Evolutionary conservation across 2,329 filamentous ascomycete species (phyloP), one percentile per base, ranked within the genome.

Genomic region (Penicillium sp.): DNA sequence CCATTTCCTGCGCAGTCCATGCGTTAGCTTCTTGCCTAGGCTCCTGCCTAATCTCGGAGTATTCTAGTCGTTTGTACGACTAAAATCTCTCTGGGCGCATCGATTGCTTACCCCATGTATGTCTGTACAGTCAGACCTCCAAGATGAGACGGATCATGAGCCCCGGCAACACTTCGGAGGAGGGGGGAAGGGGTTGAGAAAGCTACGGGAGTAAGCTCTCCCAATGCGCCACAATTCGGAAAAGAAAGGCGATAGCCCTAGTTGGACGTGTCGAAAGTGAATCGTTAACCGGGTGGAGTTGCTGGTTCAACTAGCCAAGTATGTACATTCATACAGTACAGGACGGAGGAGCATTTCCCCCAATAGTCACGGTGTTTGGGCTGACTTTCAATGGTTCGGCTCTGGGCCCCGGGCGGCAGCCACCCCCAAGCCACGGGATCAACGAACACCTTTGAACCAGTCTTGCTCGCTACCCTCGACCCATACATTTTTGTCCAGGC

Each of bases 61-160:
- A 14, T 42, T n/a, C 26, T 26, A 40, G 55, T 48, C 33, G 46
- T 16, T 40, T 45, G 55, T 58, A 40, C 46, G 14, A 52, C 55
- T 19, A 19, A 22, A 42, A 13, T 30, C 26, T 45, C 22, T 58
- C 55, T 52, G 43, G 55, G 48, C 46, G 38, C 38, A 3, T 57
- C 43, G 59, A 42, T 35, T 52, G 53, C 60, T 57, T 57, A 26
- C 52, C 53, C 57, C 57, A 35, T 16, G 25, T 30, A 48, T 26
- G 28, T 59, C 28, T 14, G 25, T n/a, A 48, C 45, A 48, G 26
- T 30, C 26, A 28, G 25, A 19, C 13, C 40, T 10, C 6, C 35
- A 37, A 19, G 40, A 13, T 22, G 40, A 19, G 25, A 13, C 10
- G 4, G 11, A 14, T 16, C 35, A 37, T 37, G 6, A 22, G 26